These are phyloP conservation scores for Codiaeum variegatum DNA, from an alignment of 441 rosid species.

Conservation along the genomic window DNA sequence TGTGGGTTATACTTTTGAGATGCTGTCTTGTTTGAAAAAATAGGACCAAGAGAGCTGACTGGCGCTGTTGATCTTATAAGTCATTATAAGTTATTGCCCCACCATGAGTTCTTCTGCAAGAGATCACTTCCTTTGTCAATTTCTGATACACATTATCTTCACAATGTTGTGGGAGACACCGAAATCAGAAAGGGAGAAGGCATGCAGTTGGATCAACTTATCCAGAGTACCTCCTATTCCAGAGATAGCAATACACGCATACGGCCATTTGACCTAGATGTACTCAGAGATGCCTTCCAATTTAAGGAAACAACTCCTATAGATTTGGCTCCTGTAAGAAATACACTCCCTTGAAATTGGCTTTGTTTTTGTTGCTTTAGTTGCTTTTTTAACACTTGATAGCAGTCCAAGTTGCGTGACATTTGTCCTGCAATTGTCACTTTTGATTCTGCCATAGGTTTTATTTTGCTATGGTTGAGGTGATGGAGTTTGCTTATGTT, in stretches of 20 bases:
- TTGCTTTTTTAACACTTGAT: not conserved
- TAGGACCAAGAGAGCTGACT: slow-evolving; percentile 84
- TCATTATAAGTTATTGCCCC: slow-evolving; percentile 74
- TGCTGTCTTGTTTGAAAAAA: slow-evolving; percentile 13
- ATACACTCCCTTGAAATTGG: slow-evolving; percentile 2
- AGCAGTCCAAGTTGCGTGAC: not conserved
- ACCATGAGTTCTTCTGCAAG: slow-evolving; percentile 92
- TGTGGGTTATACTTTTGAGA: slow-evolving; percentile 19
- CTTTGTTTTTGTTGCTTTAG: not conserved
- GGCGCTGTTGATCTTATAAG: slow-evolving; percentile 86
- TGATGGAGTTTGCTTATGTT: not conserved
- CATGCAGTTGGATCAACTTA: slow-evolving; percentile 86
- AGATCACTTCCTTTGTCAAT: slow-evolving; percentile 72
- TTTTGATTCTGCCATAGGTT: not conserved
- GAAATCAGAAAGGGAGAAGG: slow-evolving; percentile 55
- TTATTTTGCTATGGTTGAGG: not conserved
- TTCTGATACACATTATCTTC: slow-evolving; percentile 88
- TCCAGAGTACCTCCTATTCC: slow-evolving; percentile 42
- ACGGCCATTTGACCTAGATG: slow-evolving; percentile 72
- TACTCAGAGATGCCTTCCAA: slow-evolving; percentile 70
- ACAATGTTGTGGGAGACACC: slow-evolving; percentile 39
- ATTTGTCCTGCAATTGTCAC: slow-evolving; percentile 1
- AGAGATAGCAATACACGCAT: slow-evolving; percentile 50
- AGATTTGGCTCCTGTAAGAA: slow-evolving; percentile 69
- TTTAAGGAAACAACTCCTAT: slow-evolving; percentile 65